phyloP scores from a whole-genome alignment of 2,329 filamentous ascomycete species.

The Periglandula ipomoeae region DNA sequence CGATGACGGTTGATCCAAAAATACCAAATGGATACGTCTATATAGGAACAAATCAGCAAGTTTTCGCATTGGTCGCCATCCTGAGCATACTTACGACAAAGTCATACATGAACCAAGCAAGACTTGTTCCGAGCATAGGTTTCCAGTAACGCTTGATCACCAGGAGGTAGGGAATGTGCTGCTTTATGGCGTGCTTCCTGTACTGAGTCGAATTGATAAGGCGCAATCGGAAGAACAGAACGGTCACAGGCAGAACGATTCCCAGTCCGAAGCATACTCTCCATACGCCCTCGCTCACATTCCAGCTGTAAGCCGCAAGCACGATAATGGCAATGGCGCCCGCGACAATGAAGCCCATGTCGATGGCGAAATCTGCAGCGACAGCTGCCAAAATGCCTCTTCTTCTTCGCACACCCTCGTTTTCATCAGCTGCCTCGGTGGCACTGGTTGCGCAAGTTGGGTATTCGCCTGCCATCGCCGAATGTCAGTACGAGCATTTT shows the following conservation, averaged over 20 bases:
- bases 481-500: too few relatives aligned
- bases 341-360: constrained; percentile 25
- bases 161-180: constrained; percentile 16
- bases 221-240: constrained; percentile 46
- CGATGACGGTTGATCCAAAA: constrained; percentile 16
- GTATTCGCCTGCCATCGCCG: constrained; percentile 24
- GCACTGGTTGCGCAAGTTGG: constrained; percentile 19
- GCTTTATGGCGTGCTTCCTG: constrained; percentile 17
- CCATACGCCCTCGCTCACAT: too few relatives aligned
- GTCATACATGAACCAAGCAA: constrained; percentile 38
- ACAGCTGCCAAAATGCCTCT: constrained; percentile 25
- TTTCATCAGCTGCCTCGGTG: constrained; percentile 21
- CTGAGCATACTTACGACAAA: too few relatives aligned
- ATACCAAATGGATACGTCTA: constrained; percentile 17
- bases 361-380: constrained; percentile 30
- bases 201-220: constrained; percentile 39
- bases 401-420: constrained; percentile 14
- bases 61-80: too few relatives aligned
- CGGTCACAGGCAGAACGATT: constrained; percentile 30
- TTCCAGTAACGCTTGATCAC: constrained; percentile 29
- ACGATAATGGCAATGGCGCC: constrained; percentile 37
- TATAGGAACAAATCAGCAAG: too few relatives aligned
- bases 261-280: constrained; percentile 23
- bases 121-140: constrained; percentile 39
- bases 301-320: constrained; percentile 28